phyloP scores from a whole-genome alignment of 225 moss, liverwort and hornwort genomes.

The Pseudoscleropodium purum region DNA sequence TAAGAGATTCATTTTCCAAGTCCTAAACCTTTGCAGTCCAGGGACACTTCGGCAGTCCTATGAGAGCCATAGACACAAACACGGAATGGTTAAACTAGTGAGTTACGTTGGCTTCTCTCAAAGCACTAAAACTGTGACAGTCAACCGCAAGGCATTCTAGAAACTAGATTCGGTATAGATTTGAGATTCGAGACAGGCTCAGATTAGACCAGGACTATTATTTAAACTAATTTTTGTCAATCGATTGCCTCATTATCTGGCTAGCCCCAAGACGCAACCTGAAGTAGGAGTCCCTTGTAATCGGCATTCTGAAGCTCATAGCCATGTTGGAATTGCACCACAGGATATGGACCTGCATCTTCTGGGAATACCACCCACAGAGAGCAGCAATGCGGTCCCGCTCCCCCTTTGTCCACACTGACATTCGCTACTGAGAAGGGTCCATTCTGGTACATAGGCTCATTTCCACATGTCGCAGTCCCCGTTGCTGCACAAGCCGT shows the following conservation, averaged over 20 bases:
- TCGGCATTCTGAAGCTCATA: not conserved
- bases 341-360: not conserved
- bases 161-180: no score
- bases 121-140: no score
- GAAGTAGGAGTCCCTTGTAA: not conserved
- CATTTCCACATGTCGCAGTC: no score
- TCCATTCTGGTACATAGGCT: not conserved
- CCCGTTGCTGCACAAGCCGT: not conserved
- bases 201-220: not conserved
- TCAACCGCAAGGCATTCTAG: no score
- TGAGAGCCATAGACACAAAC: no score
- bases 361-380: not conserved
- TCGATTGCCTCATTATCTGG: not conserved
- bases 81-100: no score
- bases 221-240: not conserved
- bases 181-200: not conserved
- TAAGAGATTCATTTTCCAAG: no score
- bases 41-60: no score
- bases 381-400: not conserved
- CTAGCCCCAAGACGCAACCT: not conserved
- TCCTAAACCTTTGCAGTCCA: no score
- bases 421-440: not conserved
- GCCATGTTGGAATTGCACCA: conserved; percentile 2
- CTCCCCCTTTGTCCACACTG: not conserved
- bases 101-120: no score